These are phyloP conservation scores for Ampelomyces quisqualis DNA, from an alignment of 2,329 filamentous ascomycete species.

Conservation along the genomic window DNA sequence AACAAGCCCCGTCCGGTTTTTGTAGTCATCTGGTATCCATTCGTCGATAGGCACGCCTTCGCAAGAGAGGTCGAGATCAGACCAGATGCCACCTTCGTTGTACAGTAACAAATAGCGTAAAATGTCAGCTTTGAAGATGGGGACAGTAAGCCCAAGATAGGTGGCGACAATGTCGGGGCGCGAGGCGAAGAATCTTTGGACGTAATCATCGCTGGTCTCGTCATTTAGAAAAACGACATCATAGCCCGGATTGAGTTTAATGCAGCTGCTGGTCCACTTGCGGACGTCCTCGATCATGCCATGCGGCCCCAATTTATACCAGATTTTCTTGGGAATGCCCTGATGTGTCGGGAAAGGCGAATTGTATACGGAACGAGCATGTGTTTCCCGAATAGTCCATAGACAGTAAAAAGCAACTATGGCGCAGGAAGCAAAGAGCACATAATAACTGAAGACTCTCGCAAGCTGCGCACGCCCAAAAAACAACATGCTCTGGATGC, in stretches of 20 bases:
- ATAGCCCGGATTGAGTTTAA: slow-evolving; percentile 31
- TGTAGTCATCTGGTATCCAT: slow-evolving; percentile 43
- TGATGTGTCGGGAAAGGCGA: too few relatives aligned
- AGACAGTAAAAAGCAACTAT: too few relatives aligned
- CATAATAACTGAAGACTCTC: too few relatives aligned
- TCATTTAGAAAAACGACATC: slow-evolving; percentile 38
- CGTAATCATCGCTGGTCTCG: slow-evolving; percentile 31
- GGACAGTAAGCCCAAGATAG: slow-evolving; percentile 39
- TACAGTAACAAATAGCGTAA: slow-evolving; percentile 47
- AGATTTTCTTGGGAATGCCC: slow-evolving; percentile 38
- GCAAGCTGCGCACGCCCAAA: too few relatives aligned
- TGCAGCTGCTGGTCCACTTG: slow-evolving; percentile 38
- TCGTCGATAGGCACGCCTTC: slow-evolving; percentile 33
- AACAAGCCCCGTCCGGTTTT: slow-evolving; percentile 33
- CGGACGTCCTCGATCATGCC: slow-evolving; percentile 35
- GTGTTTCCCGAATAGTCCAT: not conserved
- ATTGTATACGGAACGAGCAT: too few relatives aligned
- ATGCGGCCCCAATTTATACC: slow-evolving; percentile 46
- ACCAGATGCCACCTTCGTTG: slow-evolving; percentile 47
- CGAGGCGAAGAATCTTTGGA: slow-evolving; percentile 34
- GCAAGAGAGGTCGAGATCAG: slow-evolving; percentile 46
- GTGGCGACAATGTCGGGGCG: slow-evolving; percentile 44
- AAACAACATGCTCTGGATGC: too few relatives aligned
- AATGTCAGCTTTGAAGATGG: slow-evolving; percentile 48
- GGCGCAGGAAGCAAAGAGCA: too few relatives aligned